Evolutionary conservation across 176 grass and related monocot genomes (phyloP), one percentile per base, ranked within the genome.

Genomic region (Guadua angustifolia): DNA sequence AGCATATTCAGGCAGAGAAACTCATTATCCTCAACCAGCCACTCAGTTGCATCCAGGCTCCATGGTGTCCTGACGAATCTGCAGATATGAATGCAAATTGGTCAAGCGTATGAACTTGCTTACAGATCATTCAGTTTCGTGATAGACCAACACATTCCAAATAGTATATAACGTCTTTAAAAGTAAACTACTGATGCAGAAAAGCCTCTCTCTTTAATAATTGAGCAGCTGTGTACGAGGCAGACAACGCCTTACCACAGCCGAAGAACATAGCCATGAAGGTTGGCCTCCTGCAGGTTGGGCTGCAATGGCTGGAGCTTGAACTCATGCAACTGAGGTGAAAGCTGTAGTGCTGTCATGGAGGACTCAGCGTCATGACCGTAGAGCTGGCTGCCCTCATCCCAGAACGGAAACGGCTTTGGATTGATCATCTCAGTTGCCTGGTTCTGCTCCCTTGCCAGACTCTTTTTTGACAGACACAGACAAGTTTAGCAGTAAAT

Each of bases 291-390:
- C 55, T 94, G 90, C 59, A 90, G 88, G 44, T 92, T 90, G 66
- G 90, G 87, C 49, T 94, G 93, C 85, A 80, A 66, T 1, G 92
- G 90, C 73, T 92, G 92, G 59, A 90, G 87, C 73, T 83, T 87
- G 83, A 66, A 88, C 52, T 79, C 79, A 19, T 84, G 82, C 29
- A 90, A 58, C 84, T 92, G 83, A 36, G 60, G 79, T 17, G 77
- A 77, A 56, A 91, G 89, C 63, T 87, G 82, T 33, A 87, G 80
- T 21, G 86, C 51, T 32, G 89, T 77, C 82, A 66, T 66, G 36
- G 89, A 77, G 42, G 82, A 71, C 29, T 78, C 89, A 6, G 47
- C 86, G 16, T 90, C 88, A 18, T 60, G 74, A 7, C 74, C 35
- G 60, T 61, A 61, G 29, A 79, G 43, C 68, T 43, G 84, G 62